Conservation (phyloP, 192 early-diverging fungal genomes). For the Podila horticola region DNA sequence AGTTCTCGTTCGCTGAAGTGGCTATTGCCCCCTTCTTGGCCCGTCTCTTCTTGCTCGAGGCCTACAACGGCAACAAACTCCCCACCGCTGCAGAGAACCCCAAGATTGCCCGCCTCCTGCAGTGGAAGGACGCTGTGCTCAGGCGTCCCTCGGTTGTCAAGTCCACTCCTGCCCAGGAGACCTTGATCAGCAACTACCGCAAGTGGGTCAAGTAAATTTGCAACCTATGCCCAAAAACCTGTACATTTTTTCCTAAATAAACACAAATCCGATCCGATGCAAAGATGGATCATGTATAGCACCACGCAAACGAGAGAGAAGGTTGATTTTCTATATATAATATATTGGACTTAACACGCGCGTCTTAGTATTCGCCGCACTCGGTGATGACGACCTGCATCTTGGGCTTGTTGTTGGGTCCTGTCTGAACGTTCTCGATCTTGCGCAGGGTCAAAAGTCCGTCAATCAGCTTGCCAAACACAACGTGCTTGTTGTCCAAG, state of each 20-base stretch:
- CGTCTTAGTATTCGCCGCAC: slow-evolving; percentile 53
- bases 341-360: background rate
- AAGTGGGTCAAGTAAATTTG: slow-evolving; percentile 35
- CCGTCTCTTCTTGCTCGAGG: slow-evolving; percentile 43
- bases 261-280: background rate
- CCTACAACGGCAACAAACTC: slow-evolving; percentile 30
- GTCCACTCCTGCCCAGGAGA: slow-evolving; percentile 32
- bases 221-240: background rate
- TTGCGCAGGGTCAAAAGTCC: slow-evolving; percentile 90
- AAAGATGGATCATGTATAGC: background rate
- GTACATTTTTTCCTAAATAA: background rate
- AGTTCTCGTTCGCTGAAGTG: slow-evolving; percentile 61
- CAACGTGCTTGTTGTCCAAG: slow-evolving; percentile 90
- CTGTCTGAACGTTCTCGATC: slow-evolving; percentile 94
- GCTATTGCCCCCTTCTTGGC: slow-evolving; percentile 55
- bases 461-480: slow-evolving; percentile 88
- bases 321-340: background rate
- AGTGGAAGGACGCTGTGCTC: slow-evolving; percentile 46
- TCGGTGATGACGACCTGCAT: slow-evolving; percentile 83
- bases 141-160: slow-evolving; percentile 25
- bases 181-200: slow-evolving; percentile 19
- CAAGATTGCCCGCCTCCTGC: slow-evolving; percentile 42
- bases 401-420: slow-evolving; percentile 87
- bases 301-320: background rate
- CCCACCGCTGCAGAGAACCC: slow-evolving; percentile 23